A percentile compares a stretch with the other conserved stretches of the same genome.
These are phyloP conservation scores for Odontarrhena argentea DNA, from an alignment of 345 rosid species.

Conservation along the genomic window DNA sequence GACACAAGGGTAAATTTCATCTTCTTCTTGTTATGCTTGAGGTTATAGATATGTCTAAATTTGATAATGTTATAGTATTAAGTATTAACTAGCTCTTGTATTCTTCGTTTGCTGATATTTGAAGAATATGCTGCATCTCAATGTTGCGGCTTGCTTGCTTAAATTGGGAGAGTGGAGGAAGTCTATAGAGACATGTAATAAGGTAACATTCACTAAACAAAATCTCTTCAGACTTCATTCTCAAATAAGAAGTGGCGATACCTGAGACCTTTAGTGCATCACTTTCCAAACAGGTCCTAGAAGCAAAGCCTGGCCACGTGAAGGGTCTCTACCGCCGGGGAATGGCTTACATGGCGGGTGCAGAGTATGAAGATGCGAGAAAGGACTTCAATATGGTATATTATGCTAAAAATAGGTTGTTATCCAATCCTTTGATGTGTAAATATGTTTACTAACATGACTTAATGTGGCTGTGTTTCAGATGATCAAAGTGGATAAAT, in stretches of 20 bases:
- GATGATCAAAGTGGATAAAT: slow-evolving; percentile 47
- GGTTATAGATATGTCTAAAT: neutral
- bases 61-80: neutral
- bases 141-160: slow-evolving; percentile 89
- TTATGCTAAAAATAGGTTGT: neutral
- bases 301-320: slow-evolving; percentile 77
- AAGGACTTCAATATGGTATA: slow-evolving; percentile 67
- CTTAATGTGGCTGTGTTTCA: slow-evolving; percentile 24
- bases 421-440: slow-evolving; percentile 5
- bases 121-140: slow-evolving; percentile 79
- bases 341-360: slow-evolving; percentile 84
- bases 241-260: slow-evolving; percentile 3
- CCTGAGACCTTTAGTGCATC: neutral
- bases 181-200: slow-evolving; percentile 82
- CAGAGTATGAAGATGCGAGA: slow-evolving; percentile 86
- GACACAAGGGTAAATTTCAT: slow-evolving; percentile 64
- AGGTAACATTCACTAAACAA: slow-evolving; percentile 50
- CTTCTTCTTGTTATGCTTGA: slow-evolving; percentile 18
- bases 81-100: slow-evolving; percentile 6
- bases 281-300: slow-evolving; percentile 64
- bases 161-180: slow-evolving; percentile 89
- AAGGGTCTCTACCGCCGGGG: slow-evolving; percentile 95
- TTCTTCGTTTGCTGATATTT: slow-evolving; percentile 22
- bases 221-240: neutral
- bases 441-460: neutral